Base-by-base conservation (phyloP, 164 flowering plant genomes). In the Dillenia turbinata region DNA sequence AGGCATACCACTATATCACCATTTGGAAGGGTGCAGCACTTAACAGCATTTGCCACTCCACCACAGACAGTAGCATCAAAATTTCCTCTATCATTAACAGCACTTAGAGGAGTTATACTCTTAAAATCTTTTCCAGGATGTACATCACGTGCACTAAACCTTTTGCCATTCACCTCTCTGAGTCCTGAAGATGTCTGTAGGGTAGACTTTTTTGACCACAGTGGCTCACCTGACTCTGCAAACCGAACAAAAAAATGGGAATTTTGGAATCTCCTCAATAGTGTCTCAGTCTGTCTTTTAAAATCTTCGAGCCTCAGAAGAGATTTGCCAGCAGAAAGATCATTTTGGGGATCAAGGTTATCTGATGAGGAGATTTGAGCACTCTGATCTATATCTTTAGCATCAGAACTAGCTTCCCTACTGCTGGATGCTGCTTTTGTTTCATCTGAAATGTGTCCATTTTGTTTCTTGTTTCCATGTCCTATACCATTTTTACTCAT, bases 1-100 rank as follows among this genome's bases (percentile, higher is more conserved):
- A 65, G 65, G 70, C 88, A 77, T 84, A 95, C 99, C 99, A 89
- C 89, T 84, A 95, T 78, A 75, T 89, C 97, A 49, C 99, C 97
- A 81, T 87, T 92, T 47, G 88, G 62, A 59, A 95, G 90, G 47
- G 96, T 71, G 70, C 74, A 83, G 77, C 97, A 92, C 71, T 76
- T 78, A 44, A 82, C 80, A 57, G 75, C 59, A 72, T 83, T 78
- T 71, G 96, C 97, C 53, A 83, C 79, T 56, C 99, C 99, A 56
- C 97, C 94, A 65, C 89, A 86, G 52, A 78, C 77, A 68, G 73
- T 78, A 49, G 94, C 83, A 88, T 92, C 83, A 78, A 92, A 83
- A 67, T 72, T 70, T 71, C 94, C 97, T 73, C 74, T 78, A 73
- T 95, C 99, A 74, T 87, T 79, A 60, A 84, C 70, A 19, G 88